Evolutionary conservation across 495 filamentous ascomycete genomes (phyloP).

Genomic region (Penicillium salamii): DNA sequence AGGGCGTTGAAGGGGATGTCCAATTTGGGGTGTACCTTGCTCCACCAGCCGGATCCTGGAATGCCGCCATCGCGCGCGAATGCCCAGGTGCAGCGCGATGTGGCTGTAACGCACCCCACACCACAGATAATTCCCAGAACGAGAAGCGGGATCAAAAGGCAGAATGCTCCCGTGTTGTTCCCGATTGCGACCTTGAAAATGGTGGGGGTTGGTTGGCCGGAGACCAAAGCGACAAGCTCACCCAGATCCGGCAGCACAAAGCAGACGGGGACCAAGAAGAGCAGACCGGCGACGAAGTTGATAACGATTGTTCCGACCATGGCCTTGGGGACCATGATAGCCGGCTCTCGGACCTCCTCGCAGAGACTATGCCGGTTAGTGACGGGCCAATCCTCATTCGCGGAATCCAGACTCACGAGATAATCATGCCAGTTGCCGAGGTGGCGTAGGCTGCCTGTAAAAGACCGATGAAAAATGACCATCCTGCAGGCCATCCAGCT

Average conservation of each 20-base stretch:
- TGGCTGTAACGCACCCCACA: constrained; percentile 65
- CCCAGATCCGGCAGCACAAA: constrained; percentile 57
- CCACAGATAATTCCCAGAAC: constrained; percentile 66
- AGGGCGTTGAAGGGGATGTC: constrained; percentile 53
- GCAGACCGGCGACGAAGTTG: constrained; percentile 60
- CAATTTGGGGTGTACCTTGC: constrained; percentile 43
- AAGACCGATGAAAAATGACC: constrained; percentile 56
- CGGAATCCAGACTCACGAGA: constrained; percentile 15
- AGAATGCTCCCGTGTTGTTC: constrained; percentile 54
- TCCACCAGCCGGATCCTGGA: constrained; percentile 59
- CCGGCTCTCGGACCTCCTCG: constrained; percentile 61
- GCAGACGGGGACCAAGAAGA: constrained; percentile 59
- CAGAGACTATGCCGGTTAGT: constrained; percentile 43
- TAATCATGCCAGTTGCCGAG: constrained; percentile 50
- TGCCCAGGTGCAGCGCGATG: constrained; percentile 66
- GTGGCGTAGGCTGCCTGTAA: constrained; percentile 54
- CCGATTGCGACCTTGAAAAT: constrained; percentile 22
- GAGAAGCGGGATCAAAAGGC: constrained; percentile 62
- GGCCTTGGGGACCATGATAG: constrained; percentile 59
- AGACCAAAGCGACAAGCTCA: constrained; percentile 53
- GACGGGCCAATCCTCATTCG: not conserved
- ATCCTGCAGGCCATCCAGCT: constrained; percentile 55
- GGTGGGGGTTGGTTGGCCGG: constrained; percentile 36
- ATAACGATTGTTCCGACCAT: constrained; percentile 65
- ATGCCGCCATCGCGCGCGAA: constrained; percentile 63